phyloP scores from a whole-genome alignment of 2,329 filamentous ascomycete species.

The Sclerotinia trifoliorum region DNA sequence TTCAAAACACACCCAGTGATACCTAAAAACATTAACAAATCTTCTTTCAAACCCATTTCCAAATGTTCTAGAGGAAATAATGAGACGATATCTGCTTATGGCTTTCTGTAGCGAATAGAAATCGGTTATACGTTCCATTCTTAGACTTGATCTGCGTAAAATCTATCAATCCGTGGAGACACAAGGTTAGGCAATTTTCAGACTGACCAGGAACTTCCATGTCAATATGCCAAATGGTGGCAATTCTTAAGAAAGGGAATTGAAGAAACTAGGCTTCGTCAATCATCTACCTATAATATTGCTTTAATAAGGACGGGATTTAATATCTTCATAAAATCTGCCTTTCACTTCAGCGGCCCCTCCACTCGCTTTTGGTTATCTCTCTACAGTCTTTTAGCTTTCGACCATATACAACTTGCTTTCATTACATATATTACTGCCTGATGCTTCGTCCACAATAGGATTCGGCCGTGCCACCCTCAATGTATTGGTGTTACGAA shows the following conservation, averaged over 20 bases:
- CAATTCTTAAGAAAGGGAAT: neutral
- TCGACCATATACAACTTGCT: neutral
- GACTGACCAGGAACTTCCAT: neutral
- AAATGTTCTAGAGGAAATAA: neutral
- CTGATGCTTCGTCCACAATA: neutral
- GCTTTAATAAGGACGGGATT: neutral
- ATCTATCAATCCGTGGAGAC: conserved; percentile 5
- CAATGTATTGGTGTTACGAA: neutral
- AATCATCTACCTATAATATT: neutral
- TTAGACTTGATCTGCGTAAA: neutral
- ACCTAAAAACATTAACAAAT: conserved; percentile 3
- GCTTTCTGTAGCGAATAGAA: neutral
- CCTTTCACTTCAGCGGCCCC: neutral
- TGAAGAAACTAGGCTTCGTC: neutral
- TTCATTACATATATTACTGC: neutral
- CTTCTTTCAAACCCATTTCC: neutral
- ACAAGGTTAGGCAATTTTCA: neutral
- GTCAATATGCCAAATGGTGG: neutral
- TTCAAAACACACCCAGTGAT: neutral
- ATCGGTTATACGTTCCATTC: neutral
- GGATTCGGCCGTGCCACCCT: neutral
- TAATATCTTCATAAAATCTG: neutral
- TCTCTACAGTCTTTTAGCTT: neutral
- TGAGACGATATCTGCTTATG: neutral
- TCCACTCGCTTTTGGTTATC: neutral